These are phyloP conservation scores for Sarcodon aspratus DNA, from an alignment of 768 basidiomycete genomes.

Conservation along the genomic window DNA sequence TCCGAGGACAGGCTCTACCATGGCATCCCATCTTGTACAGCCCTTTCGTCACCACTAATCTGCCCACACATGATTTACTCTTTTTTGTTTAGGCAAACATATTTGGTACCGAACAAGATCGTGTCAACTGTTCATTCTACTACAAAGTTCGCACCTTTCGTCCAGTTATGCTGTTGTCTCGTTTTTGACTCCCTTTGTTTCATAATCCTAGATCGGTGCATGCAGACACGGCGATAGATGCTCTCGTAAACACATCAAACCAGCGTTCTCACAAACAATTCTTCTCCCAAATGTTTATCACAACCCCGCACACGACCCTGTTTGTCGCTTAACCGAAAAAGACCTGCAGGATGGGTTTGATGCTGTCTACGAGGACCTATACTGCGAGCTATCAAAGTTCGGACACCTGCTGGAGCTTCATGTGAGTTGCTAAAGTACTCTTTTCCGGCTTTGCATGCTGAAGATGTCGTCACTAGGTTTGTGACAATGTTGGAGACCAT, in stretches of 20 bases:
- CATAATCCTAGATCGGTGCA: conserved; percentile 74
- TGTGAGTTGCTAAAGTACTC: conserved; percentile 31
- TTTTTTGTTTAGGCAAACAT: conserved; percentile 64
- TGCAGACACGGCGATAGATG: conserved; percentile 98
- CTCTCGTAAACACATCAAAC: conserved; percentile 96
- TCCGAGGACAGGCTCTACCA: no score
- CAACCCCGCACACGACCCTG: conserved; percentile 90
- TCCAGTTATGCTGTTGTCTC: conserved; percentile 1
- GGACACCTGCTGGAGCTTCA: conserved; percentile 94
- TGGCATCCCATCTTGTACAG: no score
- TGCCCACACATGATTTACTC: no score
- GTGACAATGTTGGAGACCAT: conserved; percentile 99
- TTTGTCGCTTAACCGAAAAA: conserved; percentile 78
- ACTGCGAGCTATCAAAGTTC: conserved; percentile 89
- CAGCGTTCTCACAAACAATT: conserved; percentile 95
- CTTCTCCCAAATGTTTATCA: conserved; percentile 96
- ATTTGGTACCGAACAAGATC: conserved; percentile 89
- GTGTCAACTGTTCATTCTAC: conserved; percentile 99
- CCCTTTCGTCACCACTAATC: no score
- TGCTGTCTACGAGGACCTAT: conserved; percentile 91
- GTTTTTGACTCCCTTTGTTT: conserved; percentile 6
- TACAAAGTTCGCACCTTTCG: conserved; percentile 57
- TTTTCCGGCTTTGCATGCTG: background rate
- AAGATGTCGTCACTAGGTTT: conserved; percentile 41
- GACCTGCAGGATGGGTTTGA: conserved; percentile 89